Conservation (phyloP, 116 monocot species). For the Trichopus zeylanicus region DNA sequence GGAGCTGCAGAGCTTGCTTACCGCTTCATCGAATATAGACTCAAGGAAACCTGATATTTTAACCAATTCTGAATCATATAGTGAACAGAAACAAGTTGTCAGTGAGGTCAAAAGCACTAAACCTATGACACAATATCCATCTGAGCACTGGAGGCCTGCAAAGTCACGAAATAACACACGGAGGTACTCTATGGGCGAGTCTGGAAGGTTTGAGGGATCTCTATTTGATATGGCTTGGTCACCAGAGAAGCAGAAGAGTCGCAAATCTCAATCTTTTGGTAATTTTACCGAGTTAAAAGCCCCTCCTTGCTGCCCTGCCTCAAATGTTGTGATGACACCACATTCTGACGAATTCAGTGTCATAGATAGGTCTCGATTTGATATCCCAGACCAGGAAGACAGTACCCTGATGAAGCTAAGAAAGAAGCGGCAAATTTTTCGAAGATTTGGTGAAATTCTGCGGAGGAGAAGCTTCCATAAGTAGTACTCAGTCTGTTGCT, state of each 20-base stretch:
- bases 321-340: not conserved
- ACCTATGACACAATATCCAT: not conserved
- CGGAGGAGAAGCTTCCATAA: conserved; percentile 10
- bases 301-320: not conserved
- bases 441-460: not conserved
- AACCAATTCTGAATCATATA: not conserved
- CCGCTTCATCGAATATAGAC: conserved; percentile 15
- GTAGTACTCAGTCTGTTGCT: not conserved
- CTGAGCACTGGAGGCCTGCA: not conserved
- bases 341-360: too few relatives aligned
- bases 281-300: not conserved
- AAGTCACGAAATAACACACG: not conserved
- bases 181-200: not conserved
- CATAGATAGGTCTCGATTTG: not conserved
- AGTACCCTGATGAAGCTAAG: not conserved
- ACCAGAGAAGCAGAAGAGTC: conserved; percentile 2
- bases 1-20: conserved; percentile 31
- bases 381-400: not conserved
- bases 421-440: conserved; percentile 5
- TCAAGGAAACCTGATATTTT: conserved; percentile 11
- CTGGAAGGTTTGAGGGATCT: not conserved
- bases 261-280: not conserved
- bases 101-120: not conserved
- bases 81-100: conserved; percentile 5
- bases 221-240: conserved; percentile 13